Base-by-base conservation (phyloP, 257 asterid genomes). In the Cynanchum wilfordii region DNA sequence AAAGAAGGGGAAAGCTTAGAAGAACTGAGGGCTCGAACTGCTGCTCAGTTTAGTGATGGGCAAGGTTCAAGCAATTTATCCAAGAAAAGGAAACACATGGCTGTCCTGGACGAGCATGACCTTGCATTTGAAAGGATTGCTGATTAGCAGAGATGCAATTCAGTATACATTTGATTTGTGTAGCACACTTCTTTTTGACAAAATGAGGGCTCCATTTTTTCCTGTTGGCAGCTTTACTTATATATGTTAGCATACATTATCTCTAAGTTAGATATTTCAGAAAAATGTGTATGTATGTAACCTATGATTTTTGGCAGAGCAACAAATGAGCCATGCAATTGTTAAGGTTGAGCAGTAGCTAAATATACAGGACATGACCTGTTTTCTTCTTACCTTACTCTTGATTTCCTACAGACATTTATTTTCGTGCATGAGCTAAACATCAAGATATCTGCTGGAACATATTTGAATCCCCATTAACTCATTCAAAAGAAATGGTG, bases 1-100 rank as follows among this genome's bases (percentile, higher is more conserved):
- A 94, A 94, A 77, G 99, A 89, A 87, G 96, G 93, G 10, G 97
- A 91, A 83, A 94, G 86, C 89, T 74, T 94, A 83, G 97, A 91
- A 66, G 99, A 94, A 71, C 73, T 87, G 74, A 90, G 97, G 13
- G 96, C 86, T 12, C 87, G 95, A 63, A 91, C 97, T 5, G 96
- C 97, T 24, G 89, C 96, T 71, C 95, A 89, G 77, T 89, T 89
- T 76, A 73, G 82, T 4, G 90, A 83, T 29, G 80, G 78, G 65
- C 79, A 76, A 55, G 73, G 60, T 70, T 75, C 92, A 15, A 36
- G 83, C 58, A 86, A 85, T 73, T 77, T 86, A 27, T 87, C 92
- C 24, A 88, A 85, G 69, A 94, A 91, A 75, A 86, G 95, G 81
- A 91, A 89, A 78, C 86, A 82, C 29, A 63, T 75, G 81, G 82